These are phyloP conservation scores for Chlorociboria aeruginascens DNA, from an alignment of 495 filamentous ascomycete genomes.

Conservation along the genomic window DNA sequence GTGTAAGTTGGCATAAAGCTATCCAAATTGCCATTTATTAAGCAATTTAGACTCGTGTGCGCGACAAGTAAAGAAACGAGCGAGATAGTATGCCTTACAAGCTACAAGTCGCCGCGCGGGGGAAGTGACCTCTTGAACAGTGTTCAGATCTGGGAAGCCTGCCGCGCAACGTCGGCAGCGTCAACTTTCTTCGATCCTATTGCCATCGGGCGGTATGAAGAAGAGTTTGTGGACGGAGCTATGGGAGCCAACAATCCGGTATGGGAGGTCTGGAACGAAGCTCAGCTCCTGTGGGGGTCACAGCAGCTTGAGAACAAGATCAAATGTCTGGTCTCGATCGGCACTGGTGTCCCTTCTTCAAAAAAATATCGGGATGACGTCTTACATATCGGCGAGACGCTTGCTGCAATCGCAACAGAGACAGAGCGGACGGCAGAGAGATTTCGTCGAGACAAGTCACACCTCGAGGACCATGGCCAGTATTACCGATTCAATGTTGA, in stretches of 20 bases:
- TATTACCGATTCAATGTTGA: slow-evolving; percentile 37
- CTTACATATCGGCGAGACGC: slow-evolving; percentile 20
- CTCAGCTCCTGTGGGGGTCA: slow-evolving; percentile 26
- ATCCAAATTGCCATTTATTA: background rate
- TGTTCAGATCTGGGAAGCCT: slow-evolving; percentile 36
- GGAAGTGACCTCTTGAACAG: slow-evolving; percentile 25
- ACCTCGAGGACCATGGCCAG: slow-evolving; percentile 23
- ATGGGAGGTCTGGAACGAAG: slow-evolving; percentile 32
- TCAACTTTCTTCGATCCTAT: slow-evolving; percentile 36
- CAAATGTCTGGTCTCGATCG: slow-evolving; percentile 34
- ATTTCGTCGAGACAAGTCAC: slow-evolving; percentile 27
- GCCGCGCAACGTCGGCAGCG: slow-evolving; percentile 31
- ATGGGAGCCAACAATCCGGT: slow-evolving; percentile 35
- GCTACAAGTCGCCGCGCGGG: slow-evolving; percentile 30
- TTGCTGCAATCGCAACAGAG: slow-evolving; percentile 25
- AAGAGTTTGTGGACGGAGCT: slow-evolving; percentile 31
- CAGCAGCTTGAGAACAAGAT: slow-evolving; percentile 24
- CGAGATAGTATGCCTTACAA: slow-evolving; percentile 30
- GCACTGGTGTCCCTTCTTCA: slow-evolving; percentile 28
- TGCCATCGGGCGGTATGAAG: slow-evolving; percentile 22
- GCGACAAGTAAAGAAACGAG: slow-evolving; percentile 29
- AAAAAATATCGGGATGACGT: slow-evolving; percentile 20
- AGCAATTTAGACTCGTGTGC: slow-evolving; percentile 34
- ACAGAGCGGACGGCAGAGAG: slow-evolving; percentile 28
- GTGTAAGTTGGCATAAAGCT: slow-evolving; percentile 12